Base-by-base conservation (phyloP, 495 filamentous ascomycete genomes). In the Bombardia bombarda region DNA sequence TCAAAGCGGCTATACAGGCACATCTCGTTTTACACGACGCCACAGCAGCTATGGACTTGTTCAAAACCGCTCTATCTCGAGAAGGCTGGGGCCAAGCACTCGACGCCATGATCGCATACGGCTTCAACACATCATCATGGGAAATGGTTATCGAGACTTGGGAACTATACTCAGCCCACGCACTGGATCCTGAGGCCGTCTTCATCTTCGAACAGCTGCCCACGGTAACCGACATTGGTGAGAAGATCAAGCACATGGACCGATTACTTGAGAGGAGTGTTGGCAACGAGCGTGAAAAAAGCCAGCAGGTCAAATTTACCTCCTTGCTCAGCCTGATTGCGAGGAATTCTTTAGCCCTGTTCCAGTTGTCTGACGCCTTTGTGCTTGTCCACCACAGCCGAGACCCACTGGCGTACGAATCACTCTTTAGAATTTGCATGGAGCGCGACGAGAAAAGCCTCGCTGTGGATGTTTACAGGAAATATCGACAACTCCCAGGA, bases 401-500 rank as follows among this genome's bases (percentile, higher is more conserved):
- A 32, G 57, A 67, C 30, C 24, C 45, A 12, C 19, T 23, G 3
- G 36, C 51, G 2, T 68, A 62, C 31, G 56, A 65, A 35, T 46
- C 54, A 4, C 62, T 55, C 42, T 44, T 70, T 23, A 12, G 22
- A 10, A 13, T 37, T 9, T 53, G 35, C 24, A 32, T 41, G 10
- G 34, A 50, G 7, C 25, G 49, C 16, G 47, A 43, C 4, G 50
- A 48, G 13, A 46, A 35, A 32, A 40, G 50, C 13, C 38, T 60
- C 19, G 61, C 60, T 7, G 46, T 37, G 8, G 43, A 61, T 3
- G 38, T 61, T 21, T 69, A 69, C 45, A 31, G 35, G 12, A 50
- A 54, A 32, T 71, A 69, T 44, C 60, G 66, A 32, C 26, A 52
- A 12, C 47, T 66, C 19, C 55, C 60, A 5, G 53, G 47, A 14